These are phyloP conservation scores for Phellopilus nigrolimitatus DNA, from an alignment of 1,284 basidiomycete genomes.

Conservation along the genomic window DNA sequence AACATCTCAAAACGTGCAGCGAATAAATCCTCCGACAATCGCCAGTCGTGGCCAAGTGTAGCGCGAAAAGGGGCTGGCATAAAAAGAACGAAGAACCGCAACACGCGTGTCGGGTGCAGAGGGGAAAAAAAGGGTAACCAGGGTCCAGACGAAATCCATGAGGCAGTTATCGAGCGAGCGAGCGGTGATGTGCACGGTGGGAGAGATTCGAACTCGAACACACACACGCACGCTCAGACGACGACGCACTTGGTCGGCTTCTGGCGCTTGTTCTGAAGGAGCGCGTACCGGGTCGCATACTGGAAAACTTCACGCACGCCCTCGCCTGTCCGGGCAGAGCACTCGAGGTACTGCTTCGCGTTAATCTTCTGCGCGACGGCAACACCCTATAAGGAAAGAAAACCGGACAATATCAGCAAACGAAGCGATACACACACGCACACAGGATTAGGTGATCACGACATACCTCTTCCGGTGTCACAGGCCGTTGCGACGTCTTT, in stretches of 20 bases:
- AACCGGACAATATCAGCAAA: conserved; percentile 1
- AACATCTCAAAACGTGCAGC: too few species aligned
- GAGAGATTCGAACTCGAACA: background rate
- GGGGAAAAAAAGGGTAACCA: background rate
- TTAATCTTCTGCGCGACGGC: conserved; percentile 87
- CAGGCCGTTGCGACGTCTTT: conserved; percentile 78
- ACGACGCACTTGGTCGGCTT: conserved; percentile 47
- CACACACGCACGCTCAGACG: conserved; percentile 41
- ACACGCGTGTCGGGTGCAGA: too few species aligned
- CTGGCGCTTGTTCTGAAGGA: conserved; percentile 46
- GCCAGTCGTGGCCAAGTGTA: too few species aligned
- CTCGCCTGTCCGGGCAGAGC: conserved; percentile 84
- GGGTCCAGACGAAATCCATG: background rate
- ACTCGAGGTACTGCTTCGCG: conserved; percentile 86
- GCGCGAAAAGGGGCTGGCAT: too few species aligned
- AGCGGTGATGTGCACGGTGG: background rate
- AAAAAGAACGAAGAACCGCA: too few species aligned
- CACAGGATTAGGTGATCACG: conserved; percentile 10
- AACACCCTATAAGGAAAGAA: conserved; percentile 80
- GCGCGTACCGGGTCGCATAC: conserved; percentile 78
- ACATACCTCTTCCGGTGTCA: conserved; percentile 69
- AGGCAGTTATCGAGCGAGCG: background rate
- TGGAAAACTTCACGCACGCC: conserved; percentile 93
- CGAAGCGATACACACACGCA: background rate
- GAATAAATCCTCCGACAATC: too few species aligned